Conservation (phyloP, 306 rosid species). For the Cyclanthera cordifolia region DNA sequence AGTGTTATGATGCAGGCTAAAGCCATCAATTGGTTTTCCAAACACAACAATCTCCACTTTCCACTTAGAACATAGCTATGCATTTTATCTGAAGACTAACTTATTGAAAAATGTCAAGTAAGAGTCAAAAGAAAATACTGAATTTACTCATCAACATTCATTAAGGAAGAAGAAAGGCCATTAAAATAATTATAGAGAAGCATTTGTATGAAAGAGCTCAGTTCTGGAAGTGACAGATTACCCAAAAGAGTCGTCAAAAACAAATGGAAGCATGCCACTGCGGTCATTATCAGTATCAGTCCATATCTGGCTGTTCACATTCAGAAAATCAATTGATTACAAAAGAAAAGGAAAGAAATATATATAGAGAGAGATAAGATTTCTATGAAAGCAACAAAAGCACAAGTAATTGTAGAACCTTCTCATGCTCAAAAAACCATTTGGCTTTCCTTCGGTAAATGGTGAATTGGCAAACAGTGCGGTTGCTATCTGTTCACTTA, state of each 20-base stretch:
- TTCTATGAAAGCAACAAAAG: background rate
- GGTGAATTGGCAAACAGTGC: constrained; percentile 98
- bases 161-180: background rate
- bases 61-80: background rate
- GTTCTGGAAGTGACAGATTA: background rate
- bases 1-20: background rate
- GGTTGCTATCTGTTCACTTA: constrained; percentile 76
- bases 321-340: background rate
- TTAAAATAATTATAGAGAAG: background rate
- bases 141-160: background rate
- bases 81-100: background rate
- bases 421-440: constrained; percentile 91
- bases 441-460: constrained; percentile 86
- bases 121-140: background rate
- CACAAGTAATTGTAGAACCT: constrained; percentile 33
- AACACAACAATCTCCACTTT: background rate
- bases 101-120: background rate
- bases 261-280: background rate
- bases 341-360: too few relatives aligned
- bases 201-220: background rate
- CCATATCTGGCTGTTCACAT: background rate
- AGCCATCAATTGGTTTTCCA: background rate
- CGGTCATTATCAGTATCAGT: background rate
- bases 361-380: background rate
- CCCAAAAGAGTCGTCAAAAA: background rate